Conservation (phyloP, 108 stramenopile genomes). For the Epithemia pelagica region DNA sequence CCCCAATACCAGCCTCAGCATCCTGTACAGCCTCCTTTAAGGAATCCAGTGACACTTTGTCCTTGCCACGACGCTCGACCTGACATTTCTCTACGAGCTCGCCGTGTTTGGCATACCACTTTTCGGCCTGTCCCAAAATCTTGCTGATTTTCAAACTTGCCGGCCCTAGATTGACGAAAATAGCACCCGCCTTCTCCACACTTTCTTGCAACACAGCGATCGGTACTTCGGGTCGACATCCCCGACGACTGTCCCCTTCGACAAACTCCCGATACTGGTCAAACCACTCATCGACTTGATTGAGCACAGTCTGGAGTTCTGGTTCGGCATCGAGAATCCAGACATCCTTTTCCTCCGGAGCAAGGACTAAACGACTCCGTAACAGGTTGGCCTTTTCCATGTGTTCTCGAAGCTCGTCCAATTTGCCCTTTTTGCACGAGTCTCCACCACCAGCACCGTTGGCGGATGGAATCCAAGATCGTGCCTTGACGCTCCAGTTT, state of each 20-base stretch:
- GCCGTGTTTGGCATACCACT: slow-evolving; percentile 50
- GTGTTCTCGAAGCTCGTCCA: slow-evolving; percentile 67
- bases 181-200: slow-evolving; percentile 40
- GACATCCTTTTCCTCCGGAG: slow-evolving; percentile 26
- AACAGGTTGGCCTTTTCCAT: slow-evolving; percentile 47
- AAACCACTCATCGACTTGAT: slow-evolving; percentile 57
- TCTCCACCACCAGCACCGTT: slow-evolving; percentile 18
- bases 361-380: slow-evolving; percentile 44
- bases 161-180: slow-evolving; percentile 61
- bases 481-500: slow-evolving; percentile 60
- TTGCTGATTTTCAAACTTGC: slow-evolving; percentile 44
- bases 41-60: not conserved
- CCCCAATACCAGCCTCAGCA: slow-evolving; percentile 41
- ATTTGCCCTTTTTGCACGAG: slow-evolving; percentile 50
- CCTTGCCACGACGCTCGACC: slow-evolving; percentile 8
- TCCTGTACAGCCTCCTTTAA: slow-evolving; percentile 37
- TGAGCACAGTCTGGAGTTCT: slow-evolving; percentile 42
- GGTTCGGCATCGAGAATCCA: slow-evolving; percentile 57
- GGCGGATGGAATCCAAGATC: slow-evolving; percentile 47
- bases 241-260: slow-evolving; percentile 52
- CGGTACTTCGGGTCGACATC: slow-evolving; percentile 31
- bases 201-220: slow-evolving; percentile 44
- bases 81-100: slow-evolving; percentile 20
- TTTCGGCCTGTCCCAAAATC: slow-evolving; percentile 57
- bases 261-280: slow-evolving; percentile 53